Evolutionary conservation across 768 basidiomycete genomes (phyloP), one percentile per base, ranked within the genome.

Genomic region (Suillus spraguei): DNA sequence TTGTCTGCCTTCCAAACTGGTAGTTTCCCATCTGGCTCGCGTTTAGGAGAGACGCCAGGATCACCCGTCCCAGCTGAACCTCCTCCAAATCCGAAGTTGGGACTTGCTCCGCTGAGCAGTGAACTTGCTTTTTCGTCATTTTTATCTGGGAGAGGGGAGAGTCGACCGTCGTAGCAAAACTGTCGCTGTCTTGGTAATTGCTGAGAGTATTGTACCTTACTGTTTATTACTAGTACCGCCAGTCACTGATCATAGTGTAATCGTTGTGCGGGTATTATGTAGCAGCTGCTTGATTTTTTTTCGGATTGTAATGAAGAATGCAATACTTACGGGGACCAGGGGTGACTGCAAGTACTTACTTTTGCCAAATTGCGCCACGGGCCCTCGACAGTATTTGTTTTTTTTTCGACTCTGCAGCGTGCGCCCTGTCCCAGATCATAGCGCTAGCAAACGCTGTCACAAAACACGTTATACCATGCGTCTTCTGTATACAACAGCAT

Each of bases 61-160:
- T 65, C 41, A 32, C 60, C 62, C 10, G 28, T 20, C 0, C 28
- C 64, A 17, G 59, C 39, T 1, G 75, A 75, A 20, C 77, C 72
- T 28, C 69, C 68, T 13, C 75, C 78, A 14, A 77, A 78, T 60
- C 78, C 70, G 35, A 79, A 77, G 64, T 55, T 79, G 49, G 78
- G 78, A 5, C 64, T 79, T 33, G 78, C 78, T 20, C 78, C 78
- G 17, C 64, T 79, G 50, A 79, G 76, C 50, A 78, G 77, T 8
- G 78, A 79, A 64, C 64, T 69, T 8, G 69, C 70, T 14, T 69
- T 75, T 65, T 69, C 77, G 59, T 59, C 66, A 1, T 67, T 69
- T 28, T 50, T 76, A 53, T 64, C 64, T 9, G 66, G 74, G 39
- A 49, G 68, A 50, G 65, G 63, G 28, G 59, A 53, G 11, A 44